Conservation (phyloP, 2,329 filamentous ascomycete genomes). For the Colletotrichum euphorbiae region DNA sequence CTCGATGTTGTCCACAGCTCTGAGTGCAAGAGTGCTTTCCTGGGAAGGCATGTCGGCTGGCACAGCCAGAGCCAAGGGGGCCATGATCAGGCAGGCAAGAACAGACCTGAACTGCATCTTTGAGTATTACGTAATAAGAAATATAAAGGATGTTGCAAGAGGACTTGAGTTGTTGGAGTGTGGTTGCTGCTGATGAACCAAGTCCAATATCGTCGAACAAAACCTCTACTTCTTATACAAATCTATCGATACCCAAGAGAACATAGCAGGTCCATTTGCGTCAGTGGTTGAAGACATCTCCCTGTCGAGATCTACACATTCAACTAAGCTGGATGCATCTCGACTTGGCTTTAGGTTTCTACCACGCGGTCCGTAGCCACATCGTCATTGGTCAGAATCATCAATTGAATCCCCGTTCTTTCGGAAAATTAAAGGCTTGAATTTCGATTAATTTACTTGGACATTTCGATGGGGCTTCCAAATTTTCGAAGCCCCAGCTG, state of each 20-base stretch:
- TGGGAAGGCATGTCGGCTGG: constrained; percentile 5
- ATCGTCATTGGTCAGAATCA: not conserved
- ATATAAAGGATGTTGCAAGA: not conserved
- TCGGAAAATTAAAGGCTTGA: not conserved
- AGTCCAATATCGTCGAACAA: rapidly evolving
- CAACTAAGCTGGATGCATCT: not conserved
- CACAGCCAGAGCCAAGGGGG: constrained; percentile 4
- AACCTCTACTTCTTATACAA: not conserved
- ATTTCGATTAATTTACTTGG: not conserved
- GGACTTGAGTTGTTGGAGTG: not conserved
- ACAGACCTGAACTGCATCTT: constrained; percentile 15
- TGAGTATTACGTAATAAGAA: not conserved
- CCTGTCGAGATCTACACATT: not conserved
- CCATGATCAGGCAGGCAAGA: not conserved
- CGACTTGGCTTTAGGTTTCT: rapidly evolving
- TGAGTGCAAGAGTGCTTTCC: not conserved
- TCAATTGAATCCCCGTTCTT: not conserved
- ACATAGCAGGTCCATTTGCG: rapidly evolving
- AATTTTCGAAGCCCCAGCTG: not conserved
- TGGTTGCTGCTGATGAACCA: not conserved
- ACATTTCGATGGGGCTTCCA: too few relatives aligned
- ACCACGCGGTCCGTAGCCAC: not conserved
- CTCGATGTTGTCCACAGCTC: constrained; percentile 5
- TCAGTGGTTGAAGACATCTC: not conserved
- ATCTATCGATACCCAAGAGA: rapidly evolving